Evolutionary conservation across 2,329 filamentous ascomycete genomes (phyloP).

Genomic region (Chaetomium sp.): DNA sequence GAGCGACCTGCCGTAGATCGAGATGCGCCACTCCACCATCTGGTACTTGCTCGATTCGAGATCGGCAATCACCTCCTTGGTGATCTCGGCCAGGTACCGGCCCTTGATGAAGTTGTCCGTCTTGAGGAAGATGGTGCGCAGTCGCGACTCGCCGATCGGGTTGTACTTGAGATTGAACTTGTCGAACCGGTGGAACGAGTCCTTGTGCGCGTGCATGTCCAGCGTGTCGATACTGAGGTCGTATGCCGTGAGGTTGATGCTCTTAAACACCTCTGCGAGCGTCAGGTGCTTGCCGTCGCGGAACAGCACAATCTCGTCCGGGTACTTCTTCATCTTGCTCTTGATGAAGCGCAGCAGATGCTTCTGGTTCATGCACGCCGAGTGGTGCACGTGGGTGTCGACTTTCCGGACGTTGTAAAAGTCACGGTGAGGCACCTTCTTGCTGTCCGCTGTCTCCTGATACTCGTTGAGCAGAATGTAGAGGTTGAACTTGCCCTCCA

Average conservation of each 20-base stretch:
- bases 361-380: conserved; percentile 99
- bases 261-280: conserved; percentile 87
- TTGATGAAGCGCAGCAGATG: conserved; percentile 98
- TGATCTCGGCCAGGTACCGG: conserved; percentile 93
- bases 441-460: conserved; percentile 95
- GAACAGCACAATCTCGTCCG: conserved; percentile 87
- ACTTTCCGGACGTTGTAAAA: conserved; percentile 99
- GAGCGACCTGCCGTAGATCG: conserved; percentile 85
- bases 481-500: conserved; percentile 95
- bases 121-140: conserved; percentile 97
- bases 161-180: conserved; percentile 99
- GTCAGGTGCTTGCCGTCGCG: conserved; percentile 90
- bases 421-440: conserved; percentile 93
- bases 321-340: conserved; percentile 98
- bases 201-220: conserved; percentile 98
- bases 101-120: conserved; percentile 97
- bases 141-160: conserved; percentile 86
- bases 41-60: conserved; percentile 98
- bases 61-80: conserved; percentile 95
- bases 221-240: conserved; percentile 97
- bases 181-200: conserved; percentile 97
- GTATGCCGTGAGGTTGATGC: conserved; percentile 94
- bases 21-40: conserved; percentile 99
- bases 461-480: conserved; percentile 94
- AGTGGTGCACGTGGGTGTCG: conserved; percentile 98